Base-by-base conservation (phyloP, 164 flowering plant genomes). In the Nymphaea colorata region DNA sequence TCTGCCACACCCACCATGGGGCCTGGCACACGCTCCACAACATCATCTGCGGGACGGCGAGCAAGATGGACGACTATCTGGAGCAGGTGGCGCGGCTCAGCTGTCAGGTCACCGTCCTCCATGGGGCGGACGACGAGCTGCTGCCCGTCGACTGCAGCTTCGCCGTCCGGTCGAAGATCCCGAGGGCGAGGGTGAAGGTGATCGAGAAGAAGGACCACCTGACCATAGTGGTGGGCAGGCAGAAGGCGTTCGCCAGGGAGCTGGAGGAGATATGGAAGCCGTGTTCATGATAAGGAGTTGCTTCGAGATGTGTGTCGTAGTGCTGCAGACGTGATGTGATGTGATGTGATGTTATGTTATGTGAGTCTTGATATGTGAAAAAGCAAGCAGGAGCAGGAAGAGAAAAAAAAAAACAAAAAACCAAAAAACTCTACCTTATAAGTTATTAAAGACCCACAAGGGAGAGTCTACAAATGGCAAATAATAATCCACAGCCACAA, bases 1-100 rank as follows among this genome's bases (percentile, higher is more conserved):
- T 81, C 43, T 81, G 86, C 75, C 98, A 94, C 76, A 89, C 98
- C 12, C 97, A 91, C 69, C 84, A 87, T 60, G 95, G 97, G 0
- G 96, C 95, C n/a, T 94, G 98, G 98, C 98, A 94, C 75, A 94
- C 98, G 6, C 76, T 94, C 12, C 98, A 94, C 97, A 94, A 94
- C 81, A 85, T 94, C 62, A 89, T 94, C 4, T 91, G 90, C 59
- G 98, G 98, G 11, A 76, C 86, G 2, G 96, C 93, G 4, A 79
- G 88, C 36, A 91, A 88, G 66, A 64, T 94, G 4, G 95, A 88
- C 16, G 79, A 70, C 3, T 94, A 86, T 67, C 64, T 91, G 64
- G 91, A 88, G 18, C 68, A 73, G 3, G 87, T 94, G 2, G 57
- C 12, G 64, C 82, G 0, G 83, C 72, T 84, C 0, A 79, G 72